phyloP scores from a whole-genome alignment of 1,284 basidiomycete species.

The Apiotrichum domesticum region DNA sequence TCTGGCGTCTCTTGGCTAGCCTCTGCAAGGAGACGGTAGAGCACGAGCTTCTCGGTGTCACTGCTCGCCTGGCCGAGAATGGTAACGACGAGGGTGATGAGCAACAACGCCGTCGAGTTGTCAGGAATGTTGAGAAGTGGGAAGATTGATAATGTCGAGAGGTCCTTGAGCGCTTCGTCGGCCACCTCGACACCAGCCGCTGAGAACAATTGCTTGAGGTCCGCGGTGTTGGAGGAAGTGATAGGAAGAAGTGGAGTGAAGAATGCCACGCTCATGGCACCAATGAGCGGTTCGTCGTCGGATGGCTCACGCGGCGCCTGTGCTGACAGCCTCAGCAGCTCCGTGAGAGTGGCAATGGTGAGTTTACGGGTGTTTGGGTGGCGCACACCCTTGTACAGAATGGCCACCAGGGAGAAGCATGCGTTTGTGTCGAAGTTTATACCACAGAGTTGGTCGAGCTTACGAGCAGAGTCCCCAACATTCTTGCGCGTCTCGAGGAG shows the following conservation, averaged over 20 bases:
- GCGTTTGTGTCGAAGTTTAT: conserved; percentile 73
- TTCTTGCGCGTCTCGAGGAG: conserved; percentile 62
- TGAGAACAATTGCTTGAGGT: conserved; percentile 55
- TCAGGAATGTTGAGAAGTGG: conserved; percentile 50
- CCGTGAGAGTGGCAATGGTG: conserved; percentile 29
- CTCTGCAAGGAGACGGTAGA: conserved; percentile 70
- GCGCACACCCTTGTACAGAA: conserved; percentile 79
- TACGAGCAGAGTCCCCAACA: conserved; percentile 61
- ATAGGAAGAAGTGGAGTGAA: conserved; percentile 72
- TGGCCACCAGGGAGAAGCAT: conserved; percentile 70
- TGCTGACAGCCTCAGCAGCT: conserved; percentile 51
- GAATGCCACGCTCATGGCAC: conserved; percentile 64
- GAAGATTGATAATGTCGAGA: conserved; percentile 53
- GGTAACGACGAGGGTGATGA: conserved; percentile 67
- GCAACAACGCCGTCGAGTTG: conserved; percentile 61
- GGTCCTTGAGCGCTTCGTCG: conserved; percentile 50
- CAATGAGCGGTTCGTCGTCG: conserved; percentile 45
- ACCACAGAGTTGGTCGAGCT: conserved; percentile 66
- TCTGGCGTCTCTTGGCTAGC: conserved; percentile 67
- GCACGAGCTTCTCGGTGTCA: conserved; percentile 71
- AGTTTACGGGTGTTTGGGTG: conserved; percentile 56
- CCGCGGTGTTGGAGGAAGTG: conserved; percentile 55
- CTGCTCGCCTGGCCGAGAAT: conserved; percentile 70
- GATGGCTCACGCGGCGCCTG: conserved; percentile 21
- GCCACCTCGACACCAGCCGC: conserved; percentile 56